phyloP scores from a whole-genome alignment of 2,329 filamentous ascomycete genomes.

The Leptographium procerum region DNA sequence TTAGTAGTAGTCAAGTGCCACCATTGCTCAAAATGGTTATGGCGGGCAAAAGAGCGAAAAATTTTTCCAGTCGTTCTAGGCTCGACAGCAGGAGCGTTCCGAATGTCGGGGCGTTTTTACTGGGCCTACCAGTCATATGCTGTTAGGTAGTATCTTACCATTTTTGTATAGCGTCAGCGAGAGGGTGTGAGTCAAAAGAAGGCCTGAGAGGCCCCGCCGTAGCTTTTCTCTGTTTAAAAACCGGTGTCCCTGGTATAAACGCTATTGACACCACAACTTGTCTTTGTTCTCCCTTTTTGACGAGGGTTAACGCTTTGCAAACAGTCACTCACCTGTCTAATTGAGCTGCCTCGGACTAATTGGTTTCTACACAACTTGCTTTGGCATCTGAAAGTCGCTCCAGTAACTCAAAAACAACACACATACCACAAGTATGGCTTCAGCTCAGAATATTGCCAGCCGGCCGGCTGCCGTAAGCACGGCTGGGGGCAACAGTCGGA shows the following conservation, averaged over 20 bases:
- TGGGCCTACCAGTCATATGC: not conserved
- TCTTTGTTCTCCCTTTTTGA: not conserved
- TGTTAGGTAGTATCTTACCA: too few relatives aligned
- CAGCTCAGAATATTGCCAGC: slow-evolving; percentile 18
- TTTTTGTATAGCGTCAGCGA: not conserved
- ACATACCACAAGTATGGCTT: slow-evolving; percentile 7
- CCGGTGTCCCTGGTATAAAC: not conserved
- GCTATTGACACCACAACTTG: slow-evolving; percentile 7
- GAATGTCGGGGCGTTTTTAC: not conserved
- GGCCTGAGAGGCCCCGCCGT: not conserved
- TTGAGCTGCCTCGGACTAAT: not conserved
- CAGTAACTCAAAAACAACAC: not conserved
- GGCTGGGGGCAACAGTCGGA: slow-evolving; percentile 32
- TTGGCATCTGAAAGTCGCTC: not conserved
- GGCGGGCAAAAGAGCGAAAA: not conserved
- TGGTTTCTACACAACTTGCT: not conserved
- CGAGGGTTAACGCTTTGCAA: not conserved
- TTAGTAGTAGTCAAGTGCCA: not conserved
- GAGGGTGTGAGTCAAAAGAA: slow-evolving; percentile 2
- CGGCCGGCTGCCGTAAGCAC: slow-evolving; percentile 35
- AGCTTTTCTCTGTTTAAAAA: not conserved
- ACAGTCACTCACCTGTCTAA: not conserved
- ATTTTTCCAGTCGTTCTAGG: not conserved
- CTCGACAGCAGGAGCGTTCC: not conserved
- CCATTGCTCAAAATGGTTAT: not conserved